Percentiles rank a stretch among this genome's conserved stretches.
Evolutionary conservation across 306 rosid genomes (phyloP).

Genomic region (Casuarina equisetifolia): DNA sequence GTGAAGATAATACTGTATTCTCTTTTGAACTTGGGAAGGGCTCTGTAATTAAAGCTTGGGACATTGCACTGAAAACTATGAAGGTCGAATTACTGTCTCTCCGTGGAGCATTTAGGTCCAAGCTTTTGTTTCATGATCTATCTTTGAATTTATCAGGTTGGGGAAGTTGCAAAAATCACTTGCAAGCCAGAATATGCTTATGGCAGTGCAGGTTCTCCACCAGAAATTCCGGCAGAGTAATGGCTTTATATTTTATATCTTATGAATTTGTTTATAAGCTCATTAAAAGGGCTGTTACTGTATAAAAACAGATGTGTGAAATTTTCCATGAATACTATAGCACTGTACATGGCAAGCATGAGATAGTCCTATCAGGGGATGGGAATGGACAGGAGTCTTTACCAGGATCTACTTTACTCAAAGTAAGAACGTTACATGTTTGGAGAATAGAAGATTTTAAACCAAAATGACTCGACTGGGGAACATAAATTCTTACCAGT

Average conservation of each 20-base stretch:
- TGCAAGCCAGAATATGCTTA: slow-evolving; percentile 96
- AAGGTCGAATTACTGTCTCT: slow-evolving; percentile 52
- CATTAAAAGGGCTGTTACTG: neutral
- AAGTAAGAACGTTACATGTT: neutral
- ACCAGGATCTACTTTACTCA: neutral
- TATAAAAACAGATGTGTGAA: neutral
- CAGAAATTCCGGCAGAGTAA: slow-evolving; percentile 95
- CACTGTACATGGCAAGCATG: neutral
- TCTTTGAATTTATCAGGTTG: slow-evolving; percentile 53
- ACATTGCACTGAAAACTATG: slow-evolving; percentile 85
- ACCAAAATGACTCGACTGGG: neutral
- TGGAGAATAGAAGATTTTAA: neutral
- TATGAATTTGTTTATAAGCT: neutral
- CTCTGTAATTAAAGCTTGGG: slow-evolving; percentile 93
- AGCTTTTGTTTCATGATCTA: slow-evolving; percentile 23
- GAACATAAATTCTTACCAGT: neutral
- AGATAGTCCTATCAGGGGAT: neutral
- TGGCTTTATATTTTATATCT: slow-evolving; percentile 6
- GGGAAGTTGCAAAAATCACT: slow-evolving; percentile 84
- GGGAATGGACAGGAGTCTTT: neutral
- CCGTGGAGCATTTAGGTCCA: neutral
- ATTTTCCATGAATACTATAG: neutral
- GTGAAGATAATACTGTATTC: slow-evolving; percentile 86
- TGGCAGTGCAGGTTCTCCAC: slow-evolving; percentile 93
- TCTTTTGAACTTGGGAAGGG: slow-evolving; percentile 94